Evolutionary conservation across 2,329 filamentous ascomycete species (phyloP).

Genomic region (Polytolypa hystricis): DNA sequence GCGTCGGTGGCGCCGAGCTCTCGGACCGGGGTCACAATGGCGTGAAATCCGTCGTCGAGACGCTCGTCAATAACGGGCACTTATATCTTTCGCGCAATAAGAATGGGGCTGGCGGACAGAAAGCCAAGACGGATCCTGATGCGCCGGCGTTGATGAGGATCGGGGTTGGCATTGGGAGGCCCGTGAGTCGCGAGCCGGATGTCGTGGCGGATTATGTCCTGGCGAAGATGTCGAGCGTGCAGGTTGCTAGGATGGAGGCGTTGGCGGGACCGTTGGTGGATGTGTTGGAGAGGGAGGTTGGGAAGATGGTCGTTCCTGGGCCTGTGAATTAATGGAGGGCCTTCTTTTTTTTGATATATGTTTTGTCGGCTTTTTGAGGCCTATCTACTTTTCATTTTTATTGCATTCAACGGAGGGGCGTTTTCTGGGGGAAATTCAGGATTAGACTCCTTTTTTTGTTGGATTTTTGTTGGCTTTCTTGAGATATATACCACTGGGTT

Average conservation of each 20-base stretch:
- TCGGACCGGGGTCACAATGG: constrained; percentile 66
- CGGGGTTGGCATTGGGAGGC: constrained; percentile 79
- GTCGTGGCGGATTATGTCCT: constrained; percentile 72
- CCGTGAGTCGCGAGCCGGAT: constrained; percentile 52
- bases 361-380: too few relatives aligned
- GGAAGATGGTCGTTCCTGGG: too few relatives aligned
- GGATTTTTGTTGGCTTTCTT: too few relatives aligned
- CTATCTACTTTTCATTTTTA: too few relatives aligned
- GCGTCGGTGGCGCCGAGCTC: constrained; percentile 43
- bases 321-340: too few relatives aligned
- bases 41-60: constrained; percentile 53
- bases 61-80: constrained; percentile 36
- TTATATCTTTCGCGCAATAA: constrained; percentile 12
- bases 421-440: too few relatives aligned
- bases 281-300: constrained; percentile 30
- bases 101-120: constrained; percentile 35
- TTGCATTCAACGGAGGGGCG: too few relatives aligned
- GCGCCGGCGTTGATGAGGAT: constrained; percentile 43
- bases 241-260: constrained; percentile 42
- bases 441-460: too few relatives aligned
- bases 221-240: constrained; percentile 47
- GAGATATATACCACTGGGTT: too few relatives aligned
- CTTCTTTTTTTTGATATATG: too few relatives aligned
- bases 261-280: constrained; percentile 40
- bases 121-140: constrained; percentile 25